A percentile compares a stretch with the other conserved stretches of the same genome.
Conservation (phyloP, 139 green algal genomes). For the Auxenochlorella pyrenoidosa region DNA sequence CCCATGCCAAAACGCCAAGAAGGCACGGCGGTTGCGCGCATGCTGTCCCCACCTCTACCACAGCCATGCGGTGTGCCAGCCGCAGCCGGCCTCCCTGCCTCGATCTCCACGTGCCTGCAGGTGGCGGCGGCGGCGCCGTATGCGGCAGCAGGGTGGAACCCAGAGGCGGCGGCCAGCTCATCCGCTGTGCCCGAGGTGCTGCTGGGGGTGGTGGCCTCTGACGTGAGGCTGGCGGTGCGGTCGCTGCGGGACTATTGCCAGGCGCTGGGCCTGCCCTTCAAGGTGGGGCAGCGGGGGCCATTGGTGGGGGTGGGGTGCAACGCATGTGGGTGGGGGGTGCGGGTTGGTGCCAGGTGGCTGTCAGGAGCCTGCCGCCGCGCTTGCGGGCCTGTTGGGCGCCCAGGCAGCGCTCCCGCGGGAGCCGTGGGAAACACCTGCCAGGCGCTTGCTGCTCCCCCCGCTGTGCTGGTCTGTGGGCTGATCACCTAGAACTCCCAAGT, state of each 20-base stretch:
- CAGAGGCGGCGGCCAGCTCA: neutral
- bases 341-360: neutral
- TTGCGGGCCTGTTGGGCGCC: neutral
- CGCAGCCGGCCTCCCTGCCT: neutral
- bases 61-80: too few relatives aligned
- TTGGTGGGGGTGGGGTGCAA: neutral
- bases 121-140: slow-evolving; percentile 6
- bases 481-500: too few relatives aligned
- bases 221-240: slow-evolving; percentile 62
- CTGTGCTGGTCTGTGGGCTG: too few relatives aligned
- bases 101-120: neutral
- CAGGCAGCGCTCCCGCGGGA: too few relatives aligned
- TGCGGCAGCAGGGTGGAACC: slow-evolving; percentile 35
- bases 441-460: neutral
- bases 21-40: neutral
- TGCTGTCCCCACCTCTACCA: too few relatives aligned
- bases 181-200: slow-evolving; percentile 51
- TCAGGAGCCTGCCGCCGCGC: neutral
- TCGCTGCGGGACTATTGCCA: slow-evolving; percentile 71
- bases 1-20: too few relatives aligned
- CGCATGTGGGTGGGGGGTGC: neutral
- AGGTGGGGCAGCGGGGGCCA: slow-evolving; percentile 15
- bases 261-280: slow-evolving; percentile 54
- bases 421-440: too few relatives aligned
- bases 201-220: slow-evolving; percentile 70